These are phyloP conservation scores for Choiromyces venosus DNA, from an alignment of 495 filamentous ascomycete genomes.

Conservation along the genomic window DNA sequence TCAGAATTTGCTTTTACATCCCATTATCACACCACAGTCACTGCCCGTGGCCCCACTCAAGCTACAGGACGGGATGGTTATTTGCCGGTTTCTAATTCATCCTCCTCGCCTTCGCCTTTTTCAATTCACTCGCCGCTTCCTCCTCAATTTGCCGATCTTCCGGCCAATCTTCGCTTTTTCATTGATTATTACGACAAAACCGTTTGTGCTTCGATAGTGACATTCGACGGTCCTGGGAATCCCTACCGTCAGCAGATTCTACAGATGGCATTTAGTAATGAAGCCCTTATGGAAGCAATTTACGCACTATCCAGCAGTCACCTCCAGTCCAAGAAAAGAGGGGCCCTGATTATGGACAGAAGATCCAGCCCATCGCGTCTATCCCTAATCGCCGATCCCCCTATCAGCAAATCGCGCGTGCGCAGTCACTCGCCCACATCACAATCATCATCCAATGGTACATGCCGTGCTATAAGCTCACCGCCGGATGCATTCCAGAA, in stretches of 20 bases:
- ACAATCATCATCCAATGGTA: constrained; percentile 5
- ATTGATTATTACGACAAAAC: constrained; percentile 79
- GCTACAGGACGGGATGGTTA: constrained; percentile 8
- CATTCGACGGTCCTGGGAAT: constrained; percentile 77
- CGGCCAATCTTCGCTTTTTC: constrained; percentile 56
- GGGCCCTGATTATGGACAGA: constrained; percentile 20
- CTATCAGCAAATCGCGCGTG: constrained; percentile 9
- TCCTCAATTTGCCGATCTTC: constrained; percentile 48
- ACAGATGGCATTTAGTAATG: constrained; percentile 67
- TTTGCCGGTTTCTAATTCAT: constrained; percentile 10
- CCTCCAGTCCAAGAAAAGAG: constrained; percentile 49
- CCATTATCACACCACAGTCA: constrained; percentile 11
- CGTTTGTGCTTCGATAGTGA: constrained; percentile 84
- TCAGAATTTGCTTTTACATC: constrained; percentile 21
- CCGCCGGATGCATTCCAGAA: constrained; percentile 17
- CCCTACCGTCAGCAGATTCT: constrained; percentile 83
- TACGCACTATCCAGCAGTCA: constrained; percentile 86
- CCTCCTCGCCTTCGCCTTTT: constrained; percentile 23
- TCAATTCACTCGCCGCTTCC: constrained; percentile 30
- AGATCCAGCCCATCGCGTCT: constrained; percentile 7
- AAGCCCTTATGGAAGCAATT: constrained; percentile 83
- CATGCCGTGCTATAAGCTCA: not conserved
- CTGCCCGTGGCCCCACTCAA: constrained; percentile 5
- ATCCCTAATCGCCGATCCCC: constrained; percentile 14
- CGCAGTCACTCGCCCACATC: constrained; percentile 16